Evolutionary conservation across 2,329 filamentous ascomycete genomes (phyloP), one percentile per base, ranked within the genome.

Genomic region (Nemania serpens): DNA sequence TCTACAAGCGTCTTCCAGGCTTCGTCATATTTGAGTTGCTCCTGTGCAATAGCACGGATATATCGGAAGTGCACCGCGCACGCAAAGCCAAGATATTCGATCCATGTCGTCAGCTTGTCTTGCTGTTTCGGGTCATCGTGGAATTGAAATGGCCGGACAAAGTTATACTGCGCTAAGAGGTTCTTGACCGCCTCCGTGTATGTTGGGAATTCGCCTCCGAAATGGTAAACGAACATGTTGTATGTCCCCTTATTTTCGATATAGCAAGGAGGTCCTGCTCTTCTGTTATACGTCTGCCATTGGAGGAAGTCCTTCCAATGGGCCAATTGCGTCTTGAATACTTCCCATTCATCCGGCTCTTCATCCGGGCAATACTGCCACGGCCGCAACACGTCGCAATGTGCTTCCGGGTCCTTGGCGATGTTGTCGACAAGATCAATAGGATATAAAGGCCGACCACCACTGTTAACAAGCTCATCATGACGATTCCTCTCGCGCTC

Each of bases 111-210:
- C 33, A 77, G 52, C 42, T 69, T 62, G 54, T 76, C 70, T 60
- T 79, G 73, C 1, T 66, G 58, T 49, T 29, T 46, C 13, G 46
- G 46, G 37, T 77, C 81, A 4, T 83, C 79, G 64, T 88, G 84
- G 73, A 85, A 87, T 71, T 88, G 83, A 81, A 87, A 87, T 71
- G 84, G 85, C 46, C 71, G 73, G 25, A 84, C 84, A 15, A 85
- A 82, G 1, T 87, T 88, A 70, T 85, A 84, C 73, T 75, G 78
- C 56, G 45, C 41, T 10, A 56, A 36, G 37, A 51, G 52, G 5
- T 39, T 22, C 18, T 36, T 50, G 10, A 42, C 25, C n/a, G 41
- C 52, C n/a, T 51, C 46, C 5, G 29, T 34, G 17, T 55, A 57
- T 1, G 2, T 36, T 17, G 52, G 11, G 18, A 20, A 48, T 22